Conservation (phyloP, 176 grass and related monocot genomes). For the Eragrostis curvula region DNA sequence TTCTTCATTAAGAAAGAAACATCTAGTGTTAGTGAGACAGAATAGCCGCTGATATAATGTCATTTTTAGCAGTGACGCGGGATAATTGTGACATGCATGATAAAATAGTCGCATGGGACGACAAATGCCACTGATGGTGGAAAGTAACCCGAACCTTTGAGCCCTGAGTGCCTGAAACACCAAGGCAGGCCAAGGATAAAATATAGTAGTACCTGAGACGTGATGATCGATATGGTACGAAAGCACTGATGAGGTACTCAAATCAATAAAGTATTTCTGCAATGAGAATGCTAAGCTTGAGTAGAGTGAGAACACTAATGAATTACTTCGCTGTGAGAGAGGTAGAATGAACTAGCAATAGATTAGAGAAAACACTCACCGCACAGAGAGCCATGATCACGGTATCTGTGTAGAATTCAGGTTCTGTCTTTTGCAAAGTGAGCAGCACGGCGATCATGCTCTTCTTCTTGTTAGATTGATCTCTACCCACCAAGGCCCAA, state of each 20-base stretch:
- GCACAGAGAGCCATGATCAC: slow-evolving; percentile 44
- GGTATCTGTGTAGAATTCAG: slow-evolving; percentile 50
- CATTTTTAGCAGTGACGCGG: not conserved
- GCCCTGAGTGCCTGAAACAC: not conserved
- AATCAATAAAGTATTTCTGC: no score
- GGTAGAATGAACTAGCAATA: no score
- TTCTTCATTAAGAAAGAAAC: not conserved
- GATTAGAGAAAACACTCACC: slow-evolving; percentile 28
- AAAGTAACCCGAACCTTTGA: no score
- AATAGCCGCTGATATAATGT: not conserved
- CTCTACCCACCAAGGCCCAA: no score
- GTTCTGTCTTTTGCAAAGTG: slow-evolving; percentile 44
- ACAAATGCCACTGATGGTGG: no score
- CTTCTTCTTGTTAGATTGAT: no score
- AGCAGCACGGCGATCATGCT: slow-evolving; percentile 56
- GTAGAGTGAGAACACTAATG: not conserved
- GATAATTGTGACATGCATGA: not conserved
- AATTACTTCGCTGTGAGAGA: not conserved
- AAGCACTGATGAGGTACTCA: not conserved
- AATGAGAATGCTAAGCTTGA: no score
- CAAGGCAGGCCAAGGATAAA: no score
- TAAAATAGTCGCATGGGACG: not conserved
- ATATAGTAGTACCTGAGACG: not conserved
- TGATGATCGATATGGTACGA: not conserved
- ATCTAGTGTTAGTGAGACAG: not conserved